phyloP scores from a whole-genome alignment of 2,329 filamentous ascomycete species.

The Sphaerulina populicola region DNA sequence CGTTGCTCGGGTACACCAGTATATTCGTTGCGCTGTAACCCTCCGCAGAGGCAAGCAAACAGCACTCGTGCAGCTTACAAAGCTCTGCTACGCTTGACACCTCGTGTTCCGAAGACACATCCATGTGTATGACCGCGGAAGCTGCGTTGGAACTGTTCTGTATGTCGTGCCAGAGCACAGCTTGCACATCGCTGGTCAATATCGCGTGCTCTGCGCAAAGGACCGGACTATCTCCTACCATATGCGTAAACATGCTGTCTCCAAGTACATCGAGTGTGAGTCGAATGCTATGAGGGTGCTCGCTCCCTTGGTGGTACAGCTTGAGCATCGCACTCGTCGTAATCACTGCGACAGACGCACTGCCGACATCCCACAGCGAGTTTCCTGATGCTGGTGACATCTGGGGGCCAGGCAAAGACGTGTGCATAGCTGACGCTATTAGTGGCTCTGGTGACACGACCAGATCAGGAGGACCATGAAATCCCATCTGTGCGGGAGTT shows the following conservation, averaged over 20 bases:
- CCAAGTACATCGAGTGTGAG: not conserved
- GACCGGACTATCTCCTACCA: conserved; percentile 9
- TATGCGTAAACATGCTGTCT: not conserved
- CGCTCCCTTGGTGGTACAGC: conserved; percentile 4
- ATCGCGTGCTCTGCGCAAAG: conserved; percentile 16
- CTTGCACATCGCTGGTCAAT: conserved; percentile 15
- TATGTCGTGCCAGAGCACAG: conserved; percentile 11
- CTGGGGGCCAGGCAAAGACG: not conserved
- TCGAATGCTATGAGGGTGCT: not conserved
- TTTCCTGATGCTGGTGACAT: not conserved
- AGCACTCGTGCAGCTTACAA: conserved; percentile 20
- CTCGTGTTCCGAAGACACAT: conserved; percentile 1
- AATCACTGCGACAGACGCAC: not conserved
- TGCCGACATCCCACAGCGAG: not conserved
- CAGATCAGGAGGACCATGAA: not conserved
- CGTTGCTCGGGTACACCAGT: conserved; percentile 24
- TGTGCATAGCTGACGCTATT: not conserved
- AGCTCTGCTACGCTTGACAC: conserved; percentile 17
- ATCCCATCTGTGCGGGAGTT: not conserved
- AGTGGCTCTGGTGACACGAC: not conserved
- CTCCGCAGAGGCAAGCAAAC: conserved; percentile 16
- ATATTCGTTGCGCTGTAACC: conserved; percentile 13
- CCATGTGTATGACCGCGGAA: not conserved
- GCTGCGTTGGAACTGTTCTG: not conserved
- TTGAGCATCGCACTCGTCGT: not conserved